A percentile compares a stretch with the other conserved stretches of the same genome.
Evolutionary conservation across 2,329 filamentous ascomycete species (phyloP).

Genomic region (Mycosphaerella sp.): DNA sequence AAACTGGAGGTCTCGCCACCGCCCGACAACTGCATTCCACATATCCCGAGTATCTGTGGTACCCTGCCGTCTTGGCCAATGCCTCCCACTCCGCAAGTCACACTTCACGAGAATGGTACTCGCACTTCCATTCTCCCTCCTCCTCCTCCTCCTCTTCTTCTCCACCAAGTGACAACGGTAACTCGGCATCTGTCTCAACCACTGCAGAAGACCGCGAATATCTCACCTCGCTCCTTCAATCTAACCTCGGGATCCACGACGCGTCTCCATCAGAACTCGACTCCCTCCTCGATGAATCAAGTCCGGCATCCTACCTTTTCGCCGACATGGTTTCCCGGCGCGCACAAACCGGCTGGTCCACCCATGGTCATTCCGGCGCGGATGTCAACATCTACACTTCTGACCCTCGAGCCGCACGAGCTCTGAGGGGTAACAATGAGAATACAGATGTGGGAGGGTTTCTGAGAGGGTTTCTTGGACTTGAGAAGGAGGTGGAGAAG

Average conservation of each 20-base stretch:
- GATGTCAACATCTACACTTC: constrained; percentile 97
- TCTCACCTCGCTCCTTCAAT: constrained; percentile 61
- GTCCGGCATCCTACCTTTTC: constrained; percentile 56
- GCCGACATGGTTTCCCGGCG: constrained; percentile 81
- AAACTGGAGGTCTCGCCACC: constrained; percentile 81
- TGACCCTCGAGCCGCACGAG: constrained; percentile 54
- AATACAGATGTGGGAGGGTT: constrained; percentile 90
- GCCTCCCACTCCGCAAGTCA: constrained; percentile 68
- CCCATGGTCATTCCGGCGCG: constrained; percentile 79
- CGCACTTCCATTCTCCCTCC: constrained; percentile 46
- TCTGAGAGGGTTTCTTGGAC: constrained; percentile 66
- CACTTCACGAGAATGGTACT: constrained; percentile 56
- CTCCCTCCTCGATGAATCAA: constrained; percentile 49
- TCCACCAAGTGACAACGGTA: too few relatives aligned
- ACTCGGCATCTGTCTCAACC: too few relatives aligned
- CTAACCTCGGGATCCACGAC: constrained; percentile 68
- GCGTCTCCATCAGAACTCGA: constrained; percentile 64
- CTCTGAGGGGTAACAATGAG: constrained; percentile 78
- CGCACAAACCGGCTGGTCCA: constrained; percentile 87
- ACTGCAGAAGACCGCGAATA: constrained; percentile 50
- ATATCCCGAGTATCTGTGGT: constrained; percentile 71
- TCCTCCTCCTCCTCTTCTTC: too few relatives aligned
- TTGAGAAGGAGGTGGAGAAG: constrained; percentile 72
- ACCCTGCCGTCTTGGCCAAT: constrained; percentile 72
- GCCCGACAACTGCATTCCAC: constrained; percentile 62